Base-by-base conservation (phyloP, 1,284 basidiomycete genomes). In the Fomes fomentarius region DNA sequence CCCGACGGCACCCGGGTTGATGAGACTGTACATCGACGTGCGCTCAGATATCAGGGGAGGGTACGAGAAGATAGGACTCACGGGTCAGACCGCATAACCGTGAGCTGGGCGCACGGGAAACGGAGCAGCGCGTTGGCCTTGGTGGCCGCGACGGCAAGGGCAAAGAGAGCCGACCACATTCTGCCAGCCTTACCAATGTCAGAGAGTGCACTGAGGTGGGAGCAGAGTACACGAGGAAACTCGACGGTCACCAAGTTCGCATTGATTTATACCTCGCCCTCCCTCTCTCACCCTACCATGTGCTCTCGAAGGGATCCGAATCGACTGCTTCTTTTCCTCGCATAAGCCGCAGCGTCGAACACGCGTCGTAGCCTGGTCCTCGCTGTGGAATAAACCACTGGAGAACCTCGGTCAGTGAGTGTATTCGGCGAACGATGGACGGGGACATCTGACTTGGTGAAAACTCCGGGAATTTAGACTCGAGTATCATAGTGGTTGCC, bases 71-170 rank as follows among this genome's bases (percentile, higher is more conserved):
- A 40, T 2, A 2, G 6, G 12, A 30, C 49, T 25, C 25, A 51
- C 50, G 50, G 50, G 26, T 51, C 50, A 12, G 50, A 45, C 17
- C 50, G 50, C 42, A 51, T 21, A 8, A 51, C 50, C 34, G 50
- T 51, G 34, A 45, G 34, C 50, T 51, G 50, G 15, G 50, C 21
- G 50, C 50, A 51, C 2, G 50, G 50, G 19, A 51, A 51, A 31
- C 50, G 50, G 28, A 51, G 50, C 12, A 51, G 50, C 11, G 50
- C 50, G 22, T 40, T 39, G 42, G 50, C 26, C 14, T 51, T 25
- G 26, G 37, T 44, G 22, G 42, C 35, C 19, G 50, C 34, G 4
- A 51, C 35, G 25, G 44, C 43, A 22, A 51, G 38, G 14, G 42
- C 42, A 42, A 51, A 31, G 35, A 51, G 42, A 22, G 50, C 25